Percentiles rank a stretch among this genome's conserved stretches.
Conservation (phyloP, 495 filamentous ascomycete genomes). For the Podospora pseudocomata region DNA sequence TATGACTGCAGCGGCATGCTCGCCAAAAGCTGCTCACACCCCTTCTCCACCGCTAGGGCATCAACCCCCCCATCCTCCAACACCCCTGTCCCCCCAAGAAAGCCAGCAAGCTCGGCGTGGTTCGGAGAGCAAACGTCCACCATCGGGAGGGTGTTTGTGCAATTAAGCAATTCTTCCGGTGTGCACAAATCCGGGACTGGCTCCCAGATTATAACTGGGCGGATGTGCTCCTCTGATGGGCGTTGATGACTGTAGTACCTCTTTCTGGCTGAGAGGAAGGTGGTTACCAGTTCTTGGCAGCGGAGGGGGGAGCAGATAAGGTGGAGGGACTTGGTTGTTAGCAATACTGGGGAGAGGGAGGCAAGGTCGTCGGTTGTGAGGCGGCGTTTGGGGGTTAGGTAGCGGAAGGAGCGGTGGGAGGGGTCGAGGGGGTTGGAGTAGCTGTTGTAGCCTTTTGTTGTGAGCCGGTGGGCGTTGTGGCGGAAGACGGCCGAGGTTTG, state of each 20-base stretch:
- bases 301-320: constrained; percentile 78
- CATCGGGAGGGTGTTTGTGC: constrained; percentile 63
- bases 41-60: constrained; percentile 47
- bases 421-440: constrained; percentile 51
- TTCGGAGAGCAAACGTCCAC: constrained; percentile 90
- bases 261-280: constrained; percentile 50
- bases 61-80: constrained; percentile 38
- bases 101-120: constrained; percentile 74
- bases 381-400: constrained; percentile 80
- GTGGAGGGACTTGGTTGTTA: constrained; percentile 75
- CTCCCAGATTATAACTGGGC: constrained; percentile 87
- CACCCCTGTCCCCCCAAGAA: constrained; percentile 55
- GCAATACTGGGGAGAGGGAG: constrained; percentile 49
- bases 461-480: constrained; percentile 58
- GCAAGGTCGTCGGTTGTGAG: constrained; percentile 50
- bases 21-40: constrained; percentile 49
- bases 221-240: constrained; percentile 20
- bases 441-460: constrained; percentile 89
- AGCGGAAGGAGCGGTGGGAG: constrained; percentile 68
- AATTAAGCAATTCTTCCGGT: constrained; percentile 68
- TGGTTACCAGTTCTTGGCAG: constrained; percentile 67
- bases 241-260: not conserved
- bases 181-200: constrained; percentile 86
- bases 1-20: constrained; percentile 54
- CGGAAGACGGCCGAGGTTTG: constrained; percentile 67